Base-by-base conservation (phyloP, 495 filamentous ascomycete species). In the Tricharina praecox region DNA sequence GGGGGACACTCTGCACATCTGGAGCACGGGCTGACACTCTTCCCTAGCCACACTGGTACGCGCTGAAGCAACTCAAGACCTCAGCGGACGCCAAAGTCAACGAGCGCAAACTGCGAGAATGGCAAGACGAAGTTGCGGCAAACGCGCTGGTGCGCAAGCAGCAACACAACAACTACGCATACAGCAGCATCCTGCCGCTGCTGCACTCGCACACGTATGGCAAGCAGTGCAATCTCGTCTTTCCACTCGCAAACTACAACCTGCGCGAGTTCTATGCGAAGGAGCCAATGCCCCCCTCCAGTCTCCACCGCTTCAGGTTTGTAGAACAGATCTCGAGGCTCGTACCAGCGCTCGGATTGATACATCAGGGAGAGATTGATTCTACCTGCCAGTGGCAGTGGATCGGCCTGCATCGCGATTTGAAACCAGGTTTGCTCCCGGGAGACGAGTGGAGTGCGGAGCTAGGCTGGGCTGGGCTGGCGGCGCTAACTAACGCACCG, bases 391-490 rank as follows among this genome's bases (percentile, higher is more conserved):
- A 13, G n/a, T n/a, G n/a, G n/a, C n/a, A n/a, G 28, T 32, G 28
- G 28, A 13, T 32, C 28, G 55, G 56, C 32, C 55, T 45, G 19
- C 56, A 60, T 36, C 35, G 50, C n/a, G 56, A 60, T 35, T 47
- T 60, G 16, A 60, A 60, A 33, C 55, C 56, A 23, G 43, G n/a
- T n/a, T n/a, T n/a, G n/a, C n/a, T n/a, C n/a, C n/a, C n/a, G n/a
- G n/a, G n/a, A n/a, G n/a, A n/a, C n/a, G n/a, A n/a, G n/a, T n/a
- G n/a, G n/a, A n/a, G n/a, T n/a, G n/a, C n/a, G n/a, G n/a, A n/a
- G n/a, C n/a, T n/a, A n/a, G n/a, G n/a, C n/a, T n/a, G n/a, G n/a
- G n/a, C n/a, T n/a, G n/a, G n/a, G n/a, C n/a, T n/a, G n/a, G n/a
- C n/a, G n/a, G n/a, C n/a, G n/a, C n/a, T n/a, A n/a, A n/a, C n/a